Evolutionary conservation across 2,329 filamentous ascomycete genomes (phyloP).

Genomic region (Alternaria arbusti): DNA sequence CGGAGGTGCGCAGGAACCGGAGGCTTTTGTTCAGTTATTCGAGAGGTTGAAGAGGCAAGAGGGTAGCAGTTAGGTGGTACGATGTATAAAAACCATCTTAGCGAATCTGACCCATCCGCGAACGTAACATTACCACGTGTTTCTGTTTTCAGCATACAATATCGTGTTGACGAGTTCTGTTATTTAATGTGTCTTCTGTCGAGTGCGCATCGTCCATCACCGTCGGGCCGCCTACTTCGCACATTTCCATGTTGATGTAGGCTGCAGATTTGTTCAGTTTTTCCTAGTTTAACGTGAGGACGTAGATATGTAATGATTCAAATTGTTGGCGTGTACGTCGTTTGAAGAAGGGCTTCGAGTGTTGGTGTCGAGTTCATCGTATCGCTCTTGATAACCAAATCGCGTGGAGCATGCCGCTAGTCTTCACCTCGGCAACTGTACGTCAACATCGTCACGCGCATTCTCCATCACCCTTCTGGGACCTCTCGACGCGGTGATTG

Average conservation of each 20-base stretch:
- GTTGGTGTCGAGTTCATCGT: not conserved
- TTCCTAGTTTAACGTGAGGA: not conserved
- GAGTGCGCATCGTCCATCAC: too few species aligned
- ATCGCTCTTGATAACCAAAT: not conserved
- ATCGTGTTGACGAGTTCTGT: not conserved
- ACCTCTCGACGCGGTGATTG: not conserved
- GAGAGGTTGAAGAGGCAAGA: constrained; percentile 61
- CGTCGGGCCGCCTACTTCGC: too few species aligned
- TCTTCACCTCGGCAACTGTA: not conserved
- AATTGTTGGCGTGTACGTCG: not conserved
- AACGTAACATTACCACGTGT: not conserved
- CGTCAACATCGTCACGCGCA: not conserved
- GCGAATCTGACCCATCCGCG: not conserved
- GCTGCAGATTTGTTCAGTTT: too few species aligned
- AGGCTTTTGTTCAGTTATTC: constrained; percentile 71
- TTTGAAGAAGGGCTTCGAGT: not conserved
- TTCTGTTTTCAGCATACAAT: not conserved
- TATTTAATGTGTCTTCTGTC: not conserved
- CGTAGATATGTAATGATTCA: not conserved
- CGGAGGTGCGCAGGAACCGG: constrained; percentile 74
- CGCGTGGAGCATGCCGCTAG: not conserved
- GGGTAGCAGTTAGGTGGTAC: constrained; percentile 20
- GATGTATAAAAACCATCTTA: not conserved
- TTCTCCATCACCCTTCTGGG: not conserved
- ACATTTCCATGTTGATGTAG: too few species aligned